A percentile compares a stretch with the other conserved stretches of the same genome.
phyloP scores from a whole-genome alignment of 371 early-diverging fungal genomes.

The Circinella umbellata region DNA sequence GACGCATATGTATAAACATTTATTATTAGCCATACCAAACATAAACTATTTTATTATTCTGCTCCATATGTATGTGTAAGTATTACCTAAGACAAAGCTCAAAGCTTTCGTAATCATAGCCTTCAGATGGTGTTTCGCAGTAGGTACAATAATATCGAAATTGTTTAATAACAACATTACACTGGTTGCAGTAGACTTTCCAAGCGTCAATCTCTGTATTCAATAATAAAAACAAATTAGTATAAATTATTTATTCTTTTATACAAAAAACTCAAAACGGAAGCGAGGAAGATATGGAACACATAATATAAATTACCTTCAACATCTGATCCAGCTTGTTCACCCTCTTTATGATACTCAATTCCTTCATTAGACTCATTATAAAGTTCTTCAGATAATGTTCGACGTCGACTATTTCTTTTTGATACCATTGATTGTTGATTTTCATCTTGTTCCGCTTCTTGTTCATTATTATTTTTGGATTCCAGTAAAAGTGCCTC shows the following conservation, averaged over 20 bases:
- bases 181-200: conserved; percentile 68
- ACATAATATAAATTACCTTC: conserved; percentile 11
- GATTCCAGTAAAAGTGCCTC: conserved; percentile 46
- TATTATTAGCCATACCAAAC: no score
- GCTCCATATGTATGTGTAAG: no score
- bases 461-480: conserved; percentile 7
- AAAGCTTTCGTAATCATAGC: conserved; percentile 66
- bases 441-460: conserved; percentile 6
- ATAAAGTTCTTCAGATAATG: conserved; percentile 7
- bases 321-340: conserved; percentile 24
- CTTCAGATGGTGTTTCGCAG: conserved; percentile 77
- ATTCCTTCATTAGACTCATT: conserved; percentile 7
- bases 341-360: conserved; percentile 39
- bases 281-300: not conserved
- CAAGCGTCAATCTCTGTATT: conserved; percentile 46
- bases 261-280: no score
- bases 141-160: conserved; percentile 83
- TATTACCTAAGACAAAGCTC: conserved; percentile 67
- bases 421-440: not conserved
- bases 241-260: not conserved
- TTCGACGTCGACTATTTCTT: conserved; percentile 5
- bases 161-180: conserved; percentile 61
- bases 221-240: not conserved
- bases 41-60: no score
- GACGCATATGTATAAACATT: no score